Evolutionary conservation across 1,284 basidiomycete species (phyloP).

Genomic region (Sphaerobolus stellatus): DNA sequence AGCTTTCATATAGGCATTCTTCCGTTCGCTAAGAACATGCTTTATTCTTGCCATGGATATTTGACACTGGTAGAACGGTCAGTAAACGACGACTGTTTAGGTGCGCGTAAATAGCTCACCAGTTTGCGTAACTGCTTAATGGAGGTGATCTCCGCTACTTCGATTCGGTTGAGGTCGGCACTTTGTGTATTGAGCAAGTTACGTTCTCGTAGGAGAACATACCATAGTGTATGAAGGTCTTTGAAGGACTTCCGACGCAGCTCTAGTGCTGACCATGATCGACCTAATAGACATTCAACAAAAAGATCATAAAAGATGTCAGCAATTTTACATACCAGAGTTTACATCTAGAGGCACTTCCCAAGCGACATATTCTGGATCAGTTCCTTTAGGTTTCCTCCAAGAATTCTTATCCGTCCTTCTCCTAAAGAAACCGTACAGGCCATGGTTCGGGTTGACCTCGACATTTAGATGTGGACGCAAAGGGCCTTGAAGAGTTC

Average conservation of each 20-base stretch:
- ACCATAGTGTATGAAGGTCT: constrained; percentile 93
- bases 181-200: constrained; percentile 88
- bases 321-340: constrained; percentile 24
- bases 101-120: constrained; percentile 19
- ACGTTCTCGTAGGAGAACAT: constrained; percentile 81
- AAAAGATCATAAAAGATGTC: constrained; percentile 7
- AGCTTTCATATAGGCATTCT: constrained; percentile 77
- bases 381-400: constrained; percentile 32
- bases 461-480: constrained; percentile 24
- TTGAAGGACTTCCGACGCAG: constrained; percentile 86
- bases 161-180: constrained; percentile 69
- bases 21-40: constrained; percentile 87
- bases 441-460: constrained; percentile 60
- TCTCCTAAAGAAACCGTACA: constrained; percentile 73
- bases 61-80: constrained; percentile 59
- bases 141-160: constrained; percentile 29
- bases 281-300: constrained; percentile 48
- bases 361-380: constrained; percentile 26
- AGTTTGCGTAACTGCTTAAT: constrained; percentile 34
- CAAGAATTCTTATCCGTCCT: constrained; percentile 32
- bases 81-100: constrained; percentile 10
- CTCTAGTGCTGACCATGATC: constrained; percentile 83
- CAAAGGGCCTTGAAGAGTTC: constrained; percentile 1
- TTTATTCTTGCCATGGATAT: constrained; percentile 99
- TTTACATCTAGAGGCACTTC: neutral